Evolutionary conservation across 805 yeast genomes (phyloP), one percentile per base, ranked within the genome.

Genomic region (Myxozyma geophila): DNA sequence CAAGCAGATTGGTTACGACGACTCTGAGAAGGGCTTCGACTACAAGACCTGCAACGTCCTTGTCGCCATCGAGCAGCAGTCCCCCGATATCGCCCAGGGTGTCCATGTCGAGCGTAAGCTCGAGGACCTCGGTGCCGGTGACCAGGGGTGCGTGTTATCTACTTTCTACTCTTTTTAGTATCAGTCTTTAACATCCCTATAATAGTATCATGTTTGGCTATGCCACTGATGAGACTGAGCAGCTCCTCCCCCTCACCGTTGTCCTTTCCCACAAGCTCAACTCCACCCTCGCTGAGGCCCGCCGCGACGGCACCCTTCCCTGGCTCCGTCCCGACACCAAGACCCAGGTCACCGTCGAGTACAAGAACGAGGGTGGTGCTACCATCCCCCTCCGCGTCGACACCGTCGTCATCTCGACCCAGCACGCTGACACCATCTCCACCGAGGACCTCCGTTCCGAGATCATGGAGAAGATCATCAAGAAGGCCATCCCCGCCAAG

Each of bases 291-390:
- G 98, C 99, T 69, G 90, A 85, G 74, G 98, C 98, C 70, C 92
- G 99, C 85, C 91, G 99, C 83, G 87, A 89, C 71, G 98, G 98
- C 73, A 82, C 91, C 73, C 85, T 95, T 74, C 86, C 88, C 63
- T 95, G 99, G 99, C 85, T 95, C 80, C 92, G 99, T 85, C 98
- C 99, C 67, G 99, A 95, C 82, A 95, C 99, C 80, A 95, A 95
- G 89, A 95, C 99, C 75, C 99, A 95, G 84, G 99, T 95, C 78
- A 95, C 99, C 70, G 89, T 93, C 72, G 98, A 95, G 83, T 95
- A 95, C 85, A 86, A 85, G 79, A 85, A 91, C 75, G 97, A 91
- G 74, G 85, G 87, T 75, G 99, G 99, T 80, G 97, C 97, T 74
- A 95, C 92, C 77, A 82, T 90, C 73, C 99, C 99, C 74, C 78